Evolutionary conservation across 495 filamentous ascomycete species (phyloP), one percentile per base, ranked within the genome.

Genomic region (Cercophora samala): DNA sequence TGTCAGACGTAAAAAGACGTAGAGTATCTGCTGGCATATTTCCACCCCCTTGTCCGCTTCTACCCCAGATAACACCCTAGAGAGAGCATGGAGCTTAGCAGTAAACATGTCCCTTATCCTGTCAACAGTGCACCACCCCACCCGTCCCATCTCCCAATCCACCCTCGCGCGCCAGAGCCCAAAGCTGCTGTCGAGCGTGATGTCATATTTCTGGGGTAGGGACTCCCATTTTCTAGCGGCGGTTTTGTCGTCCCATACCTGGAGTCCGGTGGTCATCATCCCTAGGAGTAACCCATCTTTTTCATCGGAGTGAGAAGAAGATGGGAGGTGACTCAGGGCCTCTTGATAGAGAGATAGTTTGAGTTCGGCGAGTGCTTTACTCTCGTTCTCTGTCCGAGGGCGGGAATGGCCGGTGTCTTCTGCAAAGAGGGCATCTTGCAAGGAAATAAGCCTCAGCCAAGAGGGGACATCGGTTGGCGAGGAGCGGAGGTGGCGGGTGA

Each of bases 331-430:
- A 37, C 79, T 76, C 5, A 97, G 75, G 4, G 93, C 93, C 65
- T 93, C 88, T 61, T 91, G 86, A 69, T 93, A 93, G n/a, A 97
- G 84, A 0, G 88, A 89, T 2, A 96, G 68, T 67, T 90, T 93
- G 46, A 96, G 85, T 68, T 91, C 91, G 21, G 92, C 89, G 24
- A 90, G 83, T 62, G 87, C 89, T 64, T 80, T 83, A 24, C 75
- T 78, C 67, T 97, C 91, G 3, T 88, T 18, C 37, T 23, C 5
- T 42, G 52, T 21, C 37, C 42, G 19, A 77, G 74, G 0, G 13
- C 37, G 37, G 86, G 89, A 11, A 85, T 74, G 22, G 80, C 73
- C 54, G 77, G 76, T 19, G 67, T 72, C 24, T 76, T 80, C 76
- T 66, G 65, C 70, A 17, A 94, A 77, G 55, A 93, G 77, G 24